Evolutionary conservation across 2,329 filamentous ascomycete species (phyloP), one percentile per base, ranked within the genome.

Genomic region (Claviceps sp.): DNA sequence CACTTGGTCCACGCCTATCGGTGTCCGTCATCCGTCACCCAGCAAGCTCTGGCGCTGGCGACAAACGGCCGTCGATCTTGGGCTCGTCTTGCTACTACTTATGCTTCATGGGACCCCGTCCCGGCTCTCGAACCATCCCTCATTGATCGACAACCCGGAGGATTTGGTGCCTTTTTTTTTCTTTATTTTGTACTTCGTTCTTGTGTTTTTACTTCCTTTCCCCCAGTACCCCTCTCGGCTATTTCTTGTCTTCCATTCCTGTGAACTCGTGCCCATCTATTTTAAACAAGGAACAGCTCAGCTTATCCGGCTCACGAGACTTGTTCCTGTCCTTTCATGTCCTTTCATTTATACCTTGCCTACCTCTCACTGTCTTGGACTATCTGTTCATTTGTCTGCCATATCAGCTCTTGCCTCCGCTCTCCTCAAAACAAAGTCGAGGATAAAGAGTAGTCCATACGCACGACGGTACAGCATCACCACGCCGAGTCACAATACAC

Each of bases 21-120:
- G 47, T 49, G 53, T 43, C 45, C 46, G 39, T 53, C 45, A 50
- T 52, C 50, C 49, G 50, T 50, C 52, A 50, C 47, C 50, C 52
- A 40, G 52, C 26, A 51, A 52, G 52, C 44, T 50, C 52, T 51
- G 49, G 48, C 57, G 56, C 52, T 51, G 49, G 48, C 57, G 56
- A 63, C 55, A n/a, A n/a, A 60, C 55, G 55, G 56, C 55, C 60
- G 64, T 69, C 69, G 66, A 70, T 67, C 66, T 64, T 60, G 63
- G 66, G 62, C 61, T 67, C 61, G 64, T 61, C 63, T 64, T 62
- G 56, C 58, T 74, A 76, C 74, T 73, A 76, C 74, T 73, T 76
- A 76, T 76, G 64, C 65, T 61, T 64, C 61, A 65, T 58, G 61
- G 49, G 58, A 65, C 71, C 72, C 72, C 70, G 62, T 70, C 70